A percentile compares a stretch with the other conserved stretches of the same genome.
Conservation (phyloP, 768 basidiomycete species). For the Rhizopogon vulgaris region DNA sequence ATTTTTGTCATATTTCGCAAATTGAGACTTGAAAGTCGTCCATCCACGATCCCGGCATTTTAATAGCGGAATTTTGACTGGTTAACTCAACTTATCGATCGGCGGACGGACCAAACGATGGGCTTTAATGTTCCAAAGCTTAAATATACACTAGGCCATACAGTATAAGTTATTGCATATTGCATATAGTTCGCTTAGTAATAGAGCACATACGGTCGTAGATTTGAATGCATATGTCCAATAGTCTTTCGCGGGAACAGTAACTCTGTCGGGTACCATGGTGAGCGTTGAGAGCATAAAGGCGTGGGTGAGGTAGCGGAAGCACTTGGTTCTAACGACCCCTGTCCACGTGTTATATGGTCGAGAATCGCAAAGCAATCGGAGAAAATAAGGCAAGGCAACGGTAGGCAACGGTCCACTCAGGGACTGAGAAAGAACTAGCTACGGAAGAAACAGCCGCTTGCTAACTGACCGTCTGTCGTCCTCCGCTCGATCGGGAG, state of each 20-base stretch:
- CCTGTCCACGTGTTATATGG: too few species aligned
- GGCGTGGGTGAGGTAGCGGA: neutral
- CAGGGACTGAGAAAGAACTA: neutral
- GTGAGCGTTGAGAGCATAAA: neutral
- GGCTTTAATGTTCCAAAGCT: neutral
- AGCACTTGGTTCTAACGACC: neutral
- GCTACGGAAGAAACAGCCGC: neutral
- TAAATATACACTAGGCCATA: neutral
- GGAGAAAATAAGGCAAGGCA: too few species aligned
- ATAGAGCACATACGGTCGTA: neutral
- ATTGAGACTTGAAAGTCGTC: too few species aligned
- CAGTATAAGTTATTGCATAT: too few species aligned
- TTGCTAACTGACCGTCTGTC: neutral
- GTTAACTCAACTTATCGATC: too few species aligned
- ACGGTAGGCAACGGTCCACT: neutral
- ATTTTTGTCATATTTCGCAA: neutral
- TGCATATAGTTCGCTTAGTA: neutral
- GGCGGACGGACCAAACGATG: neutral
- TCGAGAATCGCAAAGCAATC: too few species aligned
- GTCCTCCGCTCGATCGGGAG: neutral
- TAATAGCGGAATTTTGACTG: neutral
- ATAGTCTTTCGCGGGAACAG: neutral
- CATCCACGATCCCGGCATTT: neutral
- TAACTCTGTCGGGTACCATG: neutral
- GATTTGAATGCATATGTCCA: neutral